A percentile compares a stretch with the other conserved stretches of the same genome.
Conservation (phyloP, 2,329 filamentous ascomycete genomes). For the Ceratocystis variospora region DNA sequence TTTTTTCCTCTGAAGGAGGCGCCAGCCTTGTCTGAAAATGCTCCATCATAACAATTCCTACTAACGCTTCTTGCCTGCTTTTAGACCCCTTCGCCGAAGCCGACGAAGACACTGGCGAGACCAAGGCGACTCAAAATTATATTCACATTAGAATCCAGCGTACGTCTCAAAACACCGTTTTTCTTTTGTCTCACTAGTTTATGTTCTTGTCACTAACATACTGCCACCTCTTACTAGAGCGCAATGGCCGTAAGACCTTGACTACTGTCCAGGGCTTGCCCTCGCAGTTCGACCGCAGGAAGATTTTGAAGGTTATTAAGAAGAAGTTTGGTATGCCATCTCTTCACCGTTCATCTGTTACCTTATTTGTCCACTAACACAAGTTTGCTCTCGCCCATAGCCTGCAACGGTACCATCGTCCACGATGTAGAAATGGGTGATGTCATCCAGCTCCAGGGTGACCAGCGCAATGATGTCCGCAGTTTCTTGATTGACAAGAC, state of each 20-base stretch:
- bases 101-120: constrained; percentile 97
- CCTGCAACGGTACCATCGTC: constrained; percentile 99
- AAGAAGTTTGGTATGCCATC: constrained; percentile 75
- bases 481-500: constrained; percentile 96
- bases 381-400: constrained; percentile 30
- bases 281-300: constrained; percentile 98
- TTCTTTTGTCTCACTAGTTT: constrained; percentile 13
- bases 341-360: constrained; percentile 22
- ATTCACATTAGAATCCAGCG: constrained; percentile 99
- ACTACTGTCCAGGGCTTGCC: constrained; percentile 98
- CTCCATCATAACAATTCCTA: constrained; percentile 13
- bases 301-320: constrained; percentile 99
- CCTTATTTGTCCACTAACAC: not conserved
- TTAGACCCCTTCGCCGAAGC: constrained; percentile 99
- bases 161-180: constrained; percentile 37
- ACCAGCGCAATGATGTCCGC: constrained; percentile 97
- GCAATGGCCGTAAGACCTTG: constrained; percentile 99
- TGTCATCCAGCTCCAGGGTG: constrained; percentile 98
- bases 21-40: not conserved
- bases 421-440: constrained; percentile 92
- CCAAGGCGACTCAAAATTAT: constrained; percentile 91
- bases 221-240: constrained; percentile 45
- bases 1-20: not conserved
- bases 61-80: constrained; percentile 22
- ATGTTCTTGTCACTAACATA: not conserved